Evolutionary conservation across 2,329 filamentous ascomycete genomes (phyloP), one percentile per base, ranked within the genome.

Genomic region (Stachybotrys chlorohalonatus): DNA sequence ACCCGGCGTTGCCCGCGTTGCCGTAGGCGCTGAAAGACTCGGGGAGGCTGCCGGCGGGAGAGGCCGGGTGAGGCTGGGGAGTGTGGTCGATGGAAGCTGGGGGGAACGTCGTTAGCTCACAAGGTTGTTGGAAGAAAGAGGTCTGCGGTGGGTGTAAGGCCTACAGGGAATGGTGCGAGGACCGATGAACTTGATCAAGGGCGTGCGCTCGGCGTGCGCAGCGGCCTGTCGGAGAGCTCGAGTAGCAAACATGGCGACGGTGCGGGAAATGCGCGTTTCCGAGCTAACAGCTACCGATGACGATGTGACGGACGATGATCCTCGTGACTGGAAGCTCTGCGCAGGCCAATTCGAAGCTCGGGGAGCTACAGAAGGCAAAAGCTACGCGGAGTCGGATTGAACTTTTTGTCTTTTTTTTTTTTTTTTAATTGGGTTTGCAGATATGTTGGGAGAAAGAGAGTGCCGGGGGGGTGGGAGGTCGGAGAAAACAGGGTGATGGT

Each of bases 41-140:
- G 47, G 87, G 88, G 30, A 91, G 84, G 39, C 76, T 73, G 64
- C 82, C 75, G 42, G 77, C 79, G 49, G 87, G 86, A 31, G 86
- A 85, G 57, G 85, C 86, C 46, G 88, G 88, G 76, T 91, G 88
- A 62, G 83, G 81, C 62, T 84, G 80, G 58, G 87, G 86, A 49
- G 84, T 78, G 78, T 90, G 87, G 77, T 91, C 87, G 66, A 90
- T 66, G 56, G 77, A 73, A 63, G 85, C 87, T 90, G 72, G n/a
- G 54, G 31, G 31, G 31, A 36, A 48, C 11, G 53, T 17, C 49
- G 58, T 64, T 59, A 64, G 63, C 55, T 53, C 49, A n/a, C 32
- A 45, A 47, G 31, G 24, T 4, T 24, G 2, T 24, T 24, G 24
- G 4, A 24, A 24, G 39, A 49, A 47, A 48, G 16, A 47, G 50